These are phyloP conservation scores for Hirschfeldia incana DNA, from an alignment of 345 rosid genomes.

Conservation along the genomic window DNA sequence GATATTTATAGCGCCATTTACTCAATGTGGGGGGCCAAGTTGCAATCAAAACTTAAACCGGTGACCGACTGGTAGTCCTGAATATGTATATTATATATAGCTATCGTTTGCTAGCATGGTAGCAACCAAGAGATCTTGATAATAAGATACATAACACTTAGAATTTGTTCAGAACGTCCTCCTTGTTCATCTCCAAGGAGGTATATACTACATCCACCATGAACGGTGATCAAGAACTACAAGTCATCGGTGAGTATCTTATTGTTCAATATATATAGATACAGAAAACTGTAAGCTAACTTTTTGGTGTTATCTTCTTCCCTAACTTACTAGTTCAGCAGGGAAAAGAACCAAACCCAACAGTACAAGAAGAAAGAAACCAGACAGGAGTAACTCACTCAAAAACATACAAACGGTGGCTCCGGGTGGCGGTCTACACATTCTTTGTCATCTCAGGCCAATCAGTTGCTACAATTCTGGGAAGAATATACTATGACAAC, in stretches of 20 bases:
- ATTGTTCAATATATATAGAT: too few species aligned
- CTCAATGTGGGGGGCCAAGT: conserved; percentile 13
- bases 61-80: conserved; percentile 8
- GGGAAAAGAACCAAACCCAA: conserved; percentile 21
- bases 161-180: background rate
- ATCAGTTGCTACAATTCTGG: conserved; percentile 49
- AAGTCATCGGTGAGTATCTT: conserved; percentile 39
- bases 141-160: conserved; percentile 9
- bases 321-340: conserved; percentile 32
- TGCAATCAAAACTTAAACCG: background rate
- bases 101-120: conserved; percentile 6
- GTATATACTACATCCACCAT: conserved; percentile 23
- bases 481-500: conserved; percentile 52
- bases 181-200: conserved; percentile 17
- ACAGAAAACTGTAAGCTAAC: background rate
- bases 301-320: background rate
- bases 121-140: conserved; percentile 7
- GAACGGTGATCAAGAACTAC: conserved; percentile 40
- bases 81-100: background rate
- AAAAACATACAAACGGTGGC: conserved; percentile 41
- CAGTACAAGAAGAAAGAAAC: conserved; percentile 16
- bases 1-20: conserved; percentile 9
- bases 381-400: conserved; percentile 23
- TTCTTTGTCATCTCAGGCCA: conserved; percentile 49
- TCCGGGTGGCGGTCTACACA: conserved; percentile 36